These are phyloP conservation scores for Arthrinium puccinioides DNA, from an alignment of 2,329 filamentous ascomycete species.

Conservation along the genomic window DNA sequence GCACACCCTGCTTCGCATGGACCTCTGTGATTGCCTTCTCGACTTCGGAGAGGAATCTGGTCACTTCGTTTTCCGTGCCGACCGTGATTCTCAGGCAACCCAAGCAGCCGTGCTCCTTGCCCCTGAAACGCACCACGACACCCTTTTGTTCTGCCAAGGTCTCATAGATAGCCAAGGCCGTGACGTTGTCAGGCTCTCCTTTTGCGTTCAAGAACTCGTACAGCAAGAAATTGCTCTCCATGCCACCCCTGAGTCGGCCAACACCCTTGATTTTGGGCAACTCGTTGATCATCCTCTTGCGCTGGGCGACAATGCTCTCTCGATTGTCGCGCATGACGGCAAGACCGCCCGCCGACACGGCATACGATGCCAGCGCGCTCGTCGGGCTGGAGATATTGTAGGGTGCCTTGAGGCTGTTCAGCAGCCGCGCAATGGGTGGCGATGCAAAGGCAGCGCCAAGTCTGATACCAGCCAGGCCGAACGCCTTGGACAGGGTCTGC, in stretches of 20 bases:
- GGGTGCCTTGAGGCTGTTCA: conserved; percentile 91
- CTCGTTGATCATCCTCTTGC: conserved; percentile 66
- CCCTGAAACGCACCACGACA: conserved; percentile 88
- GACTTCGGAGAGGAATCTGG: conserved; percentile 67
- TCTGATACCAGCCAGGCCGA: conserved; percentile 88
- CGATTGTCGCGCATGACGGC: conserved; percentile 65
- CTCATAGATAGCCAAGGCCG: conserved; percentile 76
- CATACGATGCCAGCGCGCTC: conserved; percentile 69
- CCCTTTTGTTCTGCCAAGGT: conserved; percentile 75
- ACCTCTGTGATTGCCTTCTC: conserved; percentile 40
- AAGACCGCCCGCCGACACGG: conserved; percentile 61
- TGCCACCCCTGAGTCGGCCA: conserved; percentile 73
- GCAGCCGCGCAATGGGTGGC: conserved; percentile 63
- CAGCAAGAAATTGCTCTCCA: conserved; percentile 80
- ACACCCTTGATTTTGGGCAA: conserved; percentile 71
- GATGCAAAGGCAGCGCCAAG: conserved; percentile 80
- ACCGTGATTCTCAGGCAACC: conserved; percentile 90
- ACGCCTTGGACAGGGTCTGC: conserved; percentile 98
- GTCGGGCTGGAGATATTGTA: conserved; percentile 94
- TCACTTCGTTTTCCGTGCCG: conserved; percentile 81
- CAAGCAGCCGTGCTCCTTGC: conserved; percentile 82
- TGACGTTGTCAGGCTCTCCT: conserved; percentile 70
- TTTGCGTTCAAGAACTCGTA: conserved; percentile 74
- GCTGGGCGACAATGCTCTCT: conserved; percentile 64
- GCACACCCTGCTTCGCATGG: background rate